Conservation (phyloP, 1,139 yeast genomes). For the Candida sanyaensis region DNA sequence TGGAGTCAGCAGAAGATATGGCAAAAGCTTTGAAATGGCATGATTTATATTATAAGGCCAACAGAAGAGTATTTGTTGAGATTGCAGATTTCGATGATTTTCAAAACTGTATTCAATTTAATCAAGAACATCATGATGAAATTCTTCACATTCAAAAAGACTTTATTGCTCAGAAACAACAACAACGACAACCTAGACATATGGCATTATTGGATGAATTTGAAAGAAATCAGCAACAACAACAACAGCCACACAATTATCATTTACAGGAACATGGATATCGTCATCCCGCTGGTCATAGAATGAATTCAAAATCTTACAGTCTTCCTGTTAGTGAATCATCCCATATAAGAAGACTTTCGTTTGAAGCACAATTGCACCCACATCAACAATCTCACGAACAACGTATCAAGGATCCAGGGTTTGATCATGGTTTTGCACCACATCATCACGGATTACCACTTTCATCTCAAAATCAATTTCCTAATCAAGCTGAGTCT, state of each 20-base stretch:
- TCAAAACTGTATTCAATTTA: slow-evolving; percentile 44
- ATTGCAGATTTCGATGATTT: slow-evolving; percentile 53
- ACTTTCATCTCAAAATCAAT: neutral
- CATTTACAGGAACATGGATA: slow-evolving; percentile 5
- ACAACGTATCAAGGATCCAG: slow-evolving; percentile 3
- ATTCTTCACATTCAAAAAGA: slow-evolving; percentile 34
- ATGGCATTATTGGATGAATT: slow-evolving; percentile 18
- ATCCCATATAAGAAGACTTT: slow-evolving; percentile 9
- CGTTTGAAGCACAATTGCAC: slow-evolving; percentile 12
- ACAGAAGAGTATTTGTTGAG: slow-evolving; percentile 44
- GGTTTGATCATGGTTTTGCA: neutral
- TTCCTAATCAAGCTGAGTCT: neutral
- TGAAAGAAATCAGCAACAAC: slow-evolving; percentile 11
- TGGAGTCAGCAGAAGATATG: slow-evolving; percentile 47
- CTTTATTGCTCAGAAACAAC: slow-evolving; percentile 25
- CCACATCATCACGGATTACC: neutral
- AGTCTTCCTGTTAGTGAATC: slow-evolving; percentile 9
- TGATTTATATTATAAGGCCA: slow-evolving; percentile 41
- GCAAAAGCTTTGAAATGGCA: slow-evolving; percentile 48
- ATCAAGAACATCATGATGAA: slow-evolving; percentile 34
- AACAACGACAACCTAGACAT: slow-evolving; percentile 19
- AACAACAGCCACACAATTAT: slow-evolving; percentile 5
- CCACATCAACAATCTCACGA: slow-evolving; percentile 6
- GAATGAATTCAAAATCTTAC: neutral
- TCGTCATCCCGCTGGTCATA: neutral